Evolutionary conservation across 2,329 filamentous ascomycete species (phyloP), one percentile per base, ranked within the genome.

Genomic region (Colletotrichum tropicale): DNA sequence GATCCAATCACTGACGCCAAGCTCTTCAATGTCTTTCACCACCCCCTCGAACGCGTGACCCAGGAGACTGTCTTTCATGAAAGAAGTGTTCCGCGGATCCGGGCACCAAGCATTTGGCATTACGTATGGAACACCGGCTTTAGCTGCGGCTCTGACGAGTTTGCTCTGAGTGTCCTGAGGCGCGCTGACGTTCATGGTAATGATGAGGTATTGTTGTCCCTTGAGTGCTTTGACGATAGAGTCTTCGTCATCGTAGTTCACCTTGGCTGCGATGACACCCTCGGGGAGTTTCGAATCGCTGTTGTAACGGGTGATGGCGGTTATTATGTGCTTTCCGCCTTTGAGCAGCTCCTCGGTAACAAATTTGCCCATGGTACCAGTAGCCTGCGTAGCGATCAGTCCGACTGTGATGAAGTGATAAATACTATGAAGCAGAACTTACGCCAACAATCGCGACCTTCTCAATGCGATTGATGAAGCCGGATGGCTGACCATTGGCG

Each of bases 121-220:
- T 68, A 92, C 76, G 78, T 88, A 91, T 0, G 84, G 83, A 3
- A 92, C 85, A 0, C 86, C 87, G 0, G 89, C 88, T 71, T 88
- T 86, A 26, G 84, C 87, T 1, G 90, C 89, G 0, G 89, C 90
- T 13, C 83, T 80, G 75, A 89, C 81, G 13, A 91, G 82, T 70
- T 86, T 88, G 70, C 76, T 79, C 24, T 90, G 86, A 1, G 84
- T 83, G 38, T 87, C 88, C 0, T 71, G 79, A 0, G 87, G 84
- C 0, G 87, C 87, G 0, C 74, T 78, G 4, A 83, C 81, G 8
- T 85, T 78, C 71, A 91, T 80, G 34, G 89, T 88, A 77, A 91
- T 90, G 78, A 90, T 85, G 5, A 91, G 81, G 13, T 87, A 86
- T n/a, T 93, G 85, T 76, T 92, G 89, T 71, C 85, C 89, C 26